A percentile compares a stretch with the other conserved stretches of the same genome.
These are phyloP conservation scores for Cadophora gregata DNA, from an alignment of 2,329 filamentous ascomycete genomes.

Conservation along the genomic window DNA sequence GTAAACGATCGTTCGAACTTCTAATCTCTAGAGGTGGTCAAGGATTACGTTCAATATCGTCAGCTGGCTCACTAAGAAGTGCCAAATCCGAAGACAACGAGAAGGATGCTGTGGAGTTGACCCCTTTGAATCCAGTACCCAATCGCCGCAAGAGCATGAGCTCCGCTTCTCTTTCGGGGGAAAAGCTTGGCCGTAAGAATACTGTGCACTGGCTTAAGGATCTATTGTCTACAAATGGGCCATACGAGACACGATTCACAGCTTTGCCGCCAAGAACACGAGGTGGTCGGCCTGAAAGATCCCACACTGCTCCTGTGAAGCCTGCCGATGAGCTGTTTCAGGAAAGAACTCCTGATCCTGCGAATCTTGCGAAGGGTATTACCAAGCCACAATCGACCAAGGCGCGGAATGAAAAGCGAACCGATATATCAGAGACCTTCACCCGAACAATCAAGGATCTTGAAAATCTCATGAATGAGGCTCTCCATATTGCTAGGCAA, in stretches of 20 bases:
- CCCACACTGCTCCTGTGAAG: slow-evolving; percentile 24
- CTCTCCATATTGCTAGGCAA: slow-evolving; percentile 46
- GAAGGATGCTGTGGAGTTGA: slow-evolving; percentile 7
- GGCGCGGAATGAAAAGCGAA: slow-evolving; percentile 21
- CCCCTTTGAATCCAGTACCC: neutral
- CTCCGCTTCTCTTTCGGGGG: slow-evolving; percentile 21
- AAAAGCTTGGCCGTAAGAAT: slow-evolving; percentile 30
- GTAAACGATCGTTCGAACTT: slow-evolving; percentile 25
- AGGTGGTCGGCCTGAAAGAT: slow-evolving; percentile 24
- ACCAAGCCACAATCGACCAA: slow-evolving; percentile 10
- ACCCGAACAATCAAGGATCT: slow-evolving; percentile 46
- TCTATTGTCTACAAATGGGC: slow-evolving; percentile 35
- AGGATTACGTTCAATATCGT: slow-evolving; percentile 31
- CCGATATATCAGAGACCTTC: slow-evolving; percentile 40
- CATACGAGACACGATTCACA: slow-evolving; percentile 41
- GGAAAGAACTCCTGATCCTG: slow-evolving; percentile 21
- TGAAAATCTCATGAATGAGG: slow-evolving; percentile 46
- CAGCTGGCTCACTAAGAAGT: slow-evolving; percentile 27
- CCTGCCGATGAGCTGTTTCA: slow-evolving; percentile 30
- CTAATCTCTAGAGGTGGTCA: slow-evolving; percentile 14
- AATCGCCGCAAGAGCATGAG: slow-evolving; percentile 20
- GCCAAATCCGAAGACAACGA: slow-evolving; percentile 15
- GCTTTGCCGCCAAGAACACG: slow-evolving; percentile 38
- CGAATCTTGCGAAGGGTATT: slow-evolving; percentile 15
- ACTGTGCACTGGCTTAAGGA: slow-evolving; percentile 42